Evolutionary conservation across 2,329 filamentous ascomycete genomes (phyloP).

Genomic region (Alternaria incomplexa): DNA sequence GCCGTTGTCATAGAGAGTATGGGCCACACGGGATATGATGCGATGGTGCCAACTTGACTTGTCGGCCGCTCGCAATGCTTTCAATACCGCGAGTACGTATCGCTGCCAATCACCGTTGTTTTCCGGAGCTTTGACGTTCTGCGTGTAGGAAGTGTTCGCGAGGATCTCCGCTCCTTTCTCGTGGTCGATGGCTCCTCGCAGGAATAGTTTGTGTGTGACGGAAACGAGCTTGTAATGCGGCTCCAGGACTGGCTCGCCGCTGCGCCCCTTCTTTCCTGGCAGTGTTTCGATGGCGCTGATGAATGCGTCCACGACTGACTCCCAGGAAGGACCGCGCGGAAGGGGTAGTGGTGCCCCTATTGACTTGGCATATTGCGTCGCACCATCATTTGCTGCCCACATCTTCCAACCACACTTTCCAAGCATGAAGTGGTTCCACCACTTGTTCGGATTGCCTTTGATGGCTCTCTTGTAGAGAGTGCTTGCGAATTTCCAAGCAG

Average conservation of each 20-base stretch:
- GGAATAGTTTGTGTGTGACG: slow-evolving; percentile 80
- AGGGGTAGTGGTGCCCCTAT: slow-evolving; percentile 32
- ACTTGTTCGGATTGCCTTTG: slow-evolving; percentile 64
- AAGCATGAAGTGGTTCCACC: slow-evolving; percentile 72
- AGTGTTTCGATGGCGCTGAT: slow-evolving; percentile 66
- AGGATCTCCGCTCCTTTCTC: slow-evolving; percentile 58
- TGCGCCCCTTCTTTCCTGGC: slow-evolving; percentile 65
- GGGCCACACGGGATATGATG: slow-evolving; percentile 77
- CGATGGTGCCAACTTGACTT: slow-evolving; percentile 96
- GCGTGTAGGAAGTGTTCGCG: slow-evolving; percentile 61
- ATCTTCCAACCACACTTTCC: slow-evolving; percentile 78
- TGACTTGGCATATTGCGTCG: slow-evolving; percentile 42
- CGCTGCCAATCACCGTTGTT: slow-evolving; percentile 61
- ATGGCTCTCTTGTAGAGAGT: slow-evolving; percentile 66
- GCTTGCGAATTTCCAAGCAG: slow-evolving; percentile 69
- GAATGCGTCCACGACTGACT: slow-evolving; percentile 63
- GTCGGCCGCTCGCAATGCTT: slow-evolving; percentile 70
- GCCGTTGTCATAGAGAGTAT: slow-evolving; percentile 65
- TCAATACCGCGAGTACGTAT: slow-evolving; percentile 69
- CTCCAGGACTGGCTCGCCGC: slow-evolving; percentile 81
- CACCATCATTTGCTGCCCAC: slow-evolving; percentile 56
- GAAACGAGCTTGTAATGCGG: slow-evolving; percentile 92
- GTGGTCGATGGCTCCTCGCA: slow-evolving; percentile 52
- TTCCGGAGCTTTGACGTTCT: slow-evolving; percentile 57
- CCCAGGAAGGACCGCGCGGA: slow-evolving; percentile 36